These are phyloP conservation scores for Protea cynaroides DNA, from an alignment of 164 flowering plant species.

Conservation along the genomic window DNA sequence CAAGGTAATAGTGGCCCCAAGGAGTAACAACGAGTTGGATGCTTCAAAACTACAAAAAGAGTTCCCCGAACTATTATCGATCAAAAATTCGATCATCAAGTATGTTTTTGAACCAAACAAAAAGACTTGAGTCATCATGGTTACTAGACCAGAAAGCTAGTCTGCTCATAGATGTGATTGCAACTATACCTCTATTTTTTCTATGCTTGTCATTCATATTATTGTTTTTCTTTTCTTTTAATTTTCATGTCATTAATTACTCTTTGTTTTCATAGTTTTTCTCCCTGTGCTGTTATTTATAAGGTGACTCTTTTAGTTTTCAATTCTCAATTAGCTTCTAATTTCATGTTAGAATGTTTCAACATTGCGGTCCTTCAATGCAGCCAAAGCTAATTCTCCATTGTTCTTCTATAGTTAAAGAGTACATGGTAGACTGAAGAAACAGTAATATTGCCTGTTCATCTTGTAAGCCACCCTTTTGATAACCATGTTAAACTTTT, in stretches of 20 bases:
- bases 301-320: no score
- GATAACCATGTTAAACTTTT: no score
- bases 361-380: no score
- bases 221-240: background rate
- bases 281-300: no score
- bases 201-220: background rate
- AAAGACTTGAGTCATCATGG: conserved; percentile 15
- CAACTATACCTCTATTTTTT: background rate
- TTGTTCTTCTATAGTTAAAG: no score
- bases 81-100: conserved; percentile 25
- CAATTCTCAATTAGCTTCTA: no score
- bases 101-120: conserved; percentile 23
- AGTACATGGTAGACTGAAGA: no score
- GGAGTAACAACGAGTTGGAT: conserved; percentile 27
- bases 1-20: conserved; percentile 21
- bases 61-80: conserved; percentile 18
- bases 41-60: conserved; percentile 17
- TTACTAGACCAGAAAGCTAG: background rate
- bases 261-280: no score
- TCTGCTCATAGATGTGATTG: background rate
- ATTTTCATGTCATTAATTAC: background rate
- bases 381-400: no score
- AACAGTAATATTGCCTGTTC: no score
- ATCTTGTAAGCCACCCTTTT: no score
- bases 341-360: no score